Base-by-base conservation (phyloP, 768 basidiomycete species). In the Solioccasus polychromus region DNA sequence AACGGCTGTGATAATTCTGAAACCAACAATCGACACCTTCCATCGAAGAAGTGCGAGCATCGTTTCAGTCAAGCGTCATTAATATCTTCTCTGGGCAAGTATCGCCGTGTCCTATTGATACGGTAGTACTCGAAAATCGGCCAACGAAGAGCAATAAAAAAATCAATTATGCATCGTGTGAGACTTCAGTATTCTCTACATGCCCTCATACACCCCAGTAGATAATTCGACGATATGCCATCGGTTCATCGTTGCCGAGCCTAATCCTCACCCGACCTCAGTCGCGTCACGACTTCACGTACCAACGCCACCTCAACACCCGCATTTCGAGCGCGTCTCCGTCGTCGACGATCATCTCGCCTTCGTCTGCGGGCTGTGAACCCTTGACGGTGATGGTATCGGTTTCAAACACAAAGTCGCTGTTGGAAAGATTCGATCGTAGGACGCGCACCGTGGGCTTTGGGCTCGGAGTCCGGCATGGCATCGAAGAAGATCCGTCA, bases 291-390 rank as follows among this genome's bases (percentile, higher is more conserved):
- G 26, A 12, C 19, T 12, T 29, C 15, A 31, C 14, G 36, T 54
- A 44, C 63, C 63, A 64, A 22, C 57, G 43, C 63, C 63, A 64
- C 31, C 63, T 50, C 28, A 62, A 29, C 35, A 67, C 64, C 44
- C 51, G 53, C 38, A 67, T 43, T 26, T 44, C 39, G 25, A 67
- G 22, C n/a, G 34, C 35, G n/a, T 47, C 42, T n/a, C 31, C 18
- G 8, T 24, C 39, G 18, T 62, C 60, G 1, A 57, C 31, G 6
- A 19, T 42, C 54, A 59, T 59, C 4, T 32, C 26, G 3, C 42
- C 42, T 9, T 53, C 54, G 15, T 40, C 54, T 15, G 10, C 5
- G 7, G 12, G 39, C 2, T 40, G 44, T 9, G 36, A 29, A 31
- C 44, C n/a, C 31, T 46, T 52, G 41, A 67, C 28, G 9, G 50